A percentile compares a stretch with the other conserved stretches of the same genome.
Evolutionary conservation across 1,284 basidiomycete genomes (phyloP).

Genomic region (Boletus semigastroideus): DNA sequence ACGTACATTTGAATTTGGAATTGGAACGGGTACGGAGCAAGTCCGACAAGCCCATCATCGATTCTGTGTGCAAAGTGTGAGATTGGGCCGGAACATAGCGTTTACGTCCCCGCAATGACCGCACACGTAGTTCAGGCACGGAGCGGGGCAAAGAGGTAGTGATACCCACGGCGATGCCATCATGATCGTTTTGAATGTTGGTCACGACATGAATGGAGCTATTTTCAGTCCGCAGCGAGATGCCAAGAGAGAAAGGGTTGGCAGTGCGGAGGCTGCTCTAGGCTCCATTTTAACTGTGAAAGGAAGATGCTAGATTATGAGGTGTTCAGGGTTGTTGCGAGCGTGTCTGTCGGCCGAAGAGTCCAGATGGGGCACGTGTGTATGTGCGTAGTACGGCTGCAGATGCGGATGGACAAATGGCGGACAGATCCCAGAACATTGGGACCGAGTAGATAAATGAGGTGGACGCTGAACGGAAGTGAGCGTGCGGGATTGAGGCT

Average conservation of each 20-base stretch:
- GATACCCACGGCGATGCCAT: conserved; percentile 9
- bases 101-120: conserved; percentile 11
- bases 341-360: background rate
- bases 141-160: background rate
- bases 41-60: background rate
- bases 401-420: background rate
- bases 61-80: background rate
- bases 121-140: conserved; percentile 6
- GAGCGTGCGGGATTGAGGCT: background rate
- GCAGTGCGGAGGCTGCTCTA: conserved; percentile 1
- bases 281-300: background rate
- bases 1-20: conserved; percentile 10
- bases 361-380: background rate
- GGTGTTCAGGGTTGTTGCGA: background rate
- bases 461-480: background rate
- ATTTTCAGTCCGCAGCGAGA: conserved; percentile 4
- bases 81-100: background rate
- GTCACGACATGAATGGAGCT: conserved; percentile 14
- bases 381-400: background rate
- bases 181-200: background rate
- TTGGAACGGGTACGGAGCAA: background rate
- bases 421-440: background rate
- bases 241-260: conserved; percentile 9
- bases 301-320: background rate
- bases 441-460: too few species aligned